These are phyloP conservation scores for Parachaetomium inaequale DNA, from an alignment of 495 filamentous ascomycete genomes.

Conservation along the genomic window DNA sequence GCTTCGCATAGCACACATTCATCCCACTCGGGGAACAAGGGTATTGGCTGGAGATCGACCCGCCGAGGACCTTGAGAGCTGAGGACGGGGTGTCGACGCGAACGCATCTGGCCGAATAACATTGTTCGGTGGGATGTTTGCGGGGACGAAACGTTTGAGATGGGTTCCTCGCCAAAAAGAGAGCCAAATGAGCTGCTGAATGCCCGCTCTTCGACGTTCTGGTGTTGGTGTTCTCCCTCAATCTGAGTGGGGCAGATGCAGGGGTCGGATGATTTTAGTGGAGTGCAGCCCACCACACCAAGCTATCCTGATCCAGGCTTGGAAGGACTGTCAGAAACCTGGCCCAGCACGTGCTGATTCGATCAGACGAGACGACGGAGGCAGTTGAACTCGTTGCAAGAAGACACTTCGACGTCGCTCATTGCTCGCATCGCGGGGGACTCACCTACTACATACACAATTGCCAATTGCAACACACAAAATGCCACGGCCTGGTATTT, in stretches of 20 bases:
- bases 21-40: not conserved
- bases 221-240: not conserved
- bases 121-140: too few species aligned
- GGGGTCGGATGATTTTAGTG: not conserved
- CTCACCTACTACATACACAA: too few species aligned
- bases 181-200: too few species aligned
- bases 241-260: not conserved
- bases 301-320: conserved; percentile 9
- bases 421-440: too few species aligned
- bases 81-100: not conserved
- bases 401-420: not conserved
- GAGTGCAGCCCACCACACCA: not conserved
- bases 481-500: not conserved
- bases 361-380: not conserved
- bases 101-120: too few species aligned
- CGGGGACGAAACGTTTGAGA: too few species aligned
- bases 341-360: not conserved
- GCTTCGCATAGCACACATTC: conserved; percentile 14
- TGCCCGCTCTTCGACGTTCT: too few species aligned
- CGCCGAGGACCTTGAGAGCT: conserved; percentile 4
- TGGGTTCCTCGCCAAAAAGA: too few species aligned
- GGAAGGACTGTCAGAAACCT: not conserved
- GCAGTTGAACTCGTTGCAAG: not conserved
- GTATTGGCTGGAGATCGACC: not conserved
- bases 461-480: not conserved